Percentiles rank a stretch among this genome's conserved stretches.
phyloP scores from a whole-genome alignment of 768 basidiomycete species.

The Russula sp. region DNA sequence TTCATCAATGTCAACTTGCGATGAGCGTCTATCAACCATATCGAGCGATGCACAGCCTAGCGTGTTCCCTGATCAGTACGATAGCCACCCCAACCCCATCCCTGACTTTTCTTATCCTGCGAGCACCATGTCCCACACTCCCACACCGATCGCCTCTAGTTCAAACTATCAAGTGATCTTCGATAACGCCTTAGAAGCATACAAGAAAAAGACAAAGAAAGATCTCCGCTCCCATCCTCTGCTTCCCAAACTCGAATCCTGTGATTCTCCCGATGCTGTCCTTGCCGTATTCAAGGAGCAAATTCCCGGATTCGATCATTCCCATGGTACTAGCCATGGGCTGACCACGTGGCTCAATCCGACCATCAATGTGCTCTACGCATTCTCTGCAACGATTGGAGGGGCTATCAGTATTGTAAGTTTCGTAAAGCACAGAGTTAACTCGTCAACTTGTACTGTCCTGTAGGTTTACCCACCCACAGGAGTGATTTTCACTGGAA shows the following conservation, averaged over 20 bases:
- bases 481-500: background rate
- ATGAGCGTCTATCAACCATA: too few species aligned
- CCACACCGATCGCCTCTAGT: too few species aligned
- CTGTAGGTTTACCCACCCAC: background rate
- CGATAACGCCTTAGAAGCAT: too few species aligned
- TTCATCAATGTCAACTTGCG: too few species aligned
- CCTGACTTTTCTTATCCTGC: too few species aligned
- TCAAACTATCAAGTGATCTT: too few species aligned
- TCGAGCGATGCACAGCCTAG: too few species aligned
- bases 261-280: background rate
- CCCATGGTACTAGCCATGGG: background rate
- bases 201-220: too few species aligned
- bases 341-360: background rate
- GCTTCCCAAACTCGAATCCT: background rate
- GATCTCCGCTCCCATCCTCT: background rate
- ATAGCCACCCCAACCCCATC: too few species aligned
- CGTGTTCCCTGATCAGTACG: too few species aligned
- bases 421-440: background rate
- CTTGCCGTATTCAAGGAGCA: background rate
- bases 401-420: background rate
- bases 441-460: too few species aligned
- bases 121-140: too few species aligned
- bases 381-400: background rate
- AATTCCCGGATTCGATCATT: background rate
- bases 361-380: background rate